These are phyloP conservation scores for Trypanosoma platydactyli DNA, from an alignment of 208 protist genomes.

Conservation along the genomic window DNA sequence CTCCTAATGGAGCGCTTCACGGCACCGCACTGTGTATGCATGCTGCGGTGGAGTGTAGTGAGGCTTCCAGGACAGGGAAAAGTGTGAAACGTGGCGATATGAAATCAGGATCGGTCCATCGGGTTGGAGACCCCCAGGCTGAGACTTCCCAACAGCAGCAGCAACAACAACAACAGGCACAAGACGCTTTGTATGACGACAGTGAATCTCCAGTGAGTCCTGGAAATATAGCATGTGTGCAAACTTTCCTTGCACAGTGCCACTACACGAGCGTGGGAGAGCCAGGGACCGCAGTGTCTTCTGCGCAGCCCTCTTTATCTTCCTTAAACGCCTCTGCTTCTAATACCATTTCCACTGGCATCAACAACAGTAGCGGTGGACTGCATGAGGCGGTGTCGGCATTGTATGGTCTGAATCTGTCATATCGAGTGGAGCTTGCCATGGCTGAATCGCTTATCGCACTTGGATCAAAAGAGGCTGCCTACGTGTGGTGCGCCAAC, in stretches of 20 bases:
- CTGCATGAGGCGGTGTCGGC: slow-evolving; percentile 43
- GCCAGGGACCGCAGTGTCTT: neutral
- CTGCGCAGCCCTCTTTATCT: neutral
- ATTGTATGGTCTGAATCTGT: slow-evolving; percentile 48
- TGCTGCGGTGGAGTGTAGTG: slow-evolving; percentile 17
- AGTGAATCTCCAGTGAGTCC: slow-evolving; percentile 34
- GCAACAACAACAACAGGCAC: slow-evolving; percentile 11
- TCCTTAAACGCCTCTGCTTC: neutral
- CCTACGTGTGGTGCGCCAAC: slow-evolving; percentile 46
- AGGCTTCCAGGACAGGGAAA: slow-evolving; percentile 12
- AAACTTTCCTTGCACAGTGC: slow-evolving; percentile 40
- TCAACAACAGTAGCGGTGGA: neutral
- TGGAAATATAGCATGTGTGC: slow-evolving; percentile 38
- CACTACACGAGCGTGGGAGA: slow-evolving; percentile 5
- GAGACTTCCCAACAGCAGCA: slow-evolving; percentile 3
- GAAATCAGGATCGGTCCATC: neutral
- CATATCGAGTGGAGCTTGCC: slow-evolving; percentile 51
- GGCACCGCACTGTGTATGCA: slow-evolving; percentile 15
- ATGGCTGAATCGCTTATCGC: slow-evolving; percentile 61
- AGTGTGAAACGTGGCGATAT: slow-evolving; percentile 8
- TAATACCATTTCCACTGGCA: neutral
- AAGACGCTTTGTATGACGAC: slow-evolving; percentile 38
- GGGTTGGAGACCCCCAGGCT: slow-evolving; percentile 2
- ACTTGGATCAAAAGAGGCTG: slow-evolving; percentile 46
- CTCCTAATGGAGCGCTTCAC: slow-evolving; percentile 39